These are phyloP conservation scores for Daedalea quercina DNA, from an alignment of 768 basidiomycete genomes.

Conservation along the genomic window DNA sequence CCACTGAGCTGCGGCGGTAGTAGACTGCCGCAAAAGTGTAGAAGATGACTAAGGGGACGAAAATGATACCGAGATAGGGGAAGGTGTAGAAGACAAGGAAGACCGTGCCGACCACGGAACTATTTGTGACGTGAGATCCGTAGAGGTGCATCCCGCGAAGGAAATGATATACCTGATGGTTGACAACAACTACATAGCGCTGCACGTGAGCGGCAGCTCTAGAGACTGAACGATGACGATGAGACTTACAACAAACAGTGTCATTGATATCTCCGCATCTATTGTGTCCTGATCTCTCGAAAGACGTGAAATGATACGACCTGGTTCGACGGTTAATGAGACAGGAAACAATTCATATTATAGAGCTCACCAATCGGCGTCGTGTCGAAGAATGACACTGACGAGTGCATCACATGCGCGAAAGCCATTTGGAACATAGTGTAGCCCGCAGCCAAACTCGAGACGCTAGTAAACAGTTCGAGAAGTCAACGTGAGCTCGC, in stretches of 20 bases:
- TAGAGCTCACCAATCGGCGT: conserved; percentile 50
- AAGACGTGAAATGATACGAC: conserved; percentile 48
- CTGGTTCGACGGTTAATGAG: conserved; percentile 20
- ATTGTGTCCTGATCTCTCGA: conserved; percentile 59
- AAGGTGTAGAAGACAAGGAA: conserved; percentile 52
- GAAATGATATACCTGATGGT: conserved; percentile 11
- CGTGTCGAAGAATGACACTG: conserved; percentile 65
- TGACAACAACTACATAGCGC: conserved; percentile 15
- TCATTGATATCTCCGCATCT: conserved; percentile 42
- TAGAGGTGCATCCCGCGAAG: background rate
- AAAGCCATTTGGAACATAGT: conserved; percentile 52
- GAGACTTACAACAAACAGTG: conserved; percentile 36
- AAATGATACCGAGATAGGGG: conserved; percentile 60
- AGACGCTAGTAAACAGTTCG: conserved; percentile 17
- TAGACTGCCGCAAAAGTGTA: conserved; percentile 50
- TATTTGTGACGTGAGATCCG: conserved; percentile 12
- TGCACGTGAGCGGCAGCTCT: background rate
- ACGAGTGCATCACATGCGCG: conserved; percentile 49
- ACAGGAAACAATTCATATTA: background rate
- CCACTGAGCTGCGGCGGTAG: conserved; percentile 56
- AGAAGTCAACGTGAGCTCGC: conserved; percentile 6
- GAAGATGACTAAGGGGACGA: conserved; percentile 43
- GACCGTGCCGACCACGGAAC: conserved; percentile 49
- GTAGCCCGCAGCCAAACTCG: conserved; percentile 30
- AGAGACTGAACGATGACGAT: background rate